phyloP scores from a whole-genome alignment of 1,139 yeast species.

The Taiozyma onychis region DNA sequence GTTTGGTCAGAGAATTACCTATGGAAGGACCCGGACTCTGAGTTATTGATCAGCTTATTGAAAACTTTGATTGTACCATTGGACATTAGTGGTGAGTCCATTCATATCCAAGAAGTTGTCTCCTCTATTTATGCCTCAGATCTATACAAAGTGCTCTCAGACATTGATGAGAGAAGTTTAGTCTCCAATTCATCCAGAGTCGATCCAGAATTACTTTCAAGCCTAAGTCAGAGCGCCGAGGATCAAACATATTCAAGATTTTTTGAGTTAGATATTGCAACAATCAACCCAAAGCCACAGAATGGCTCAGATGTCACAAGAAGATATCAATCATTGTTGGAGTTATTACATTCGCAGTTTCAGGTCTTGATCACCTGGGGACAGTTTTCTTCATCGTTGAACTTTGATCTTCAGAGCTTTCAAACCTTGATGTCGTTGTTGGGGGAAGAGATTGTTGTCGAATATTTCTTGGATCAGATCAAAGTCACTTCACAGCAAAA shows the following conservation, averaged over 20 bases:
- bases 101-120: constrained; percentile 31
- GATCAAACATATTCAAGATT: constrained; percentile 2
- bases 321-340: constrained; percentile 9
- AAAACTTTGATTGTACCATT: constrained; percentile 29
- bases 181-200: constrained; percentile 1
- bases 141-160: constrained; percentile 16
- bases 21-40: constrained; percentile 30
- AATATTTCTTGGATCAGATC: constrained; percentile 18
- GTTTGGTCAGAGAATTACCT: constrained; percentile 32
- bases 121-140: constrained; percentile 27
- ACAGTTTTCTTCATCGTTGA: constrained; percentile 16
- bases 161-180: constrained; percentile 3
- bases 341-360: constrained; percentile 15
- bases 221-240: constrained; percentile 11
- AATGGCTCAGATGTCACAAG: not conserved
- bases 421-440: constrained; percentile 10
- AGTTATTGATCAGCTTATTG: constrained; percentile 27
- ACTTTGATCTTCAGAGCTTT: constrained; percentile 16
- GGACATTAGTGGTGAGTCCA: constrained; percentile 33
- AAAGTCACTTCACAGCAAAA: constrained; percentile 9
- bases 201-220: constrained; percentile 13
- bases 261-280: not conserved
- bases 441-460: constrained; percentile 14
- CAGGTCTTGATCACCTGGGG: constrained; percentile 19
- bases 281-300: not conserved